phyloP scores from a whole-genome alignment of 129 eudicot species.

The Saposhnikovia divaricata region DNA sequence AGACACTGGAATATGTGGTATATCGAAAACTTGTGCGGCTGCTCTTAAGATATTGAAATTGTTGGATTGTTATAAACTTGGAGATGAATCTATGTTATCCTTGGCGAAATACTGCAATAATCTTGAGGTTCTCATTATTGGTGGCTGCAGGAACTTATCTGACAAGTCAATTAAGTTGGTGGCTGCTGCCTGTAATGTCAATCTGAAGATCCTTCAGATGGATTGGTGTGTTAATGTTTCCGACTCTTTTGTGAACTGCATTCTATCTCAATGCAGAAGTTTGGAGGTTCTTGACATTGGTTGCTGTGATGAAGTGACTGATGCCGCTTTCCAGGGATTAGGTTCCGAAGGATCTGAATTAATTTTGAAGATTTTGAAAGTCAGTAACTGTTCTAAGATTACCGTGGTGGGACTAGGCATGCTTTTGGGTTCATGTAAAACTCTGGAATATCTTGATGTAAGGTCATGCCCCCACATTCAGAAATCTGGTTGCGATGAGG shows the following conservation, averaged over 20 bases:
- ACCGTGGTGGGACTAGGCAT: no score
- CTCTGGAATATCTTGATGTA: no score
- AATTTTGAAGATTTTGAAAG: no score
- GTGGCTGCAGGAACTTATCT: conserved; percentile 78
- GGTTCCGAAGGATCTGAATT: no score
- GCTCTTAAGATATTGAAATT: conserved; percentile 63
- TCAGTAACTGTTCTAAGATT: no score
- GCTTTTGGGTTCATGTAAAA: no score
- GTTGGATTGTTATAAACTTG: conserved; percentile 75
- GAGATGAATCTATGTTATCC: conserved; percentile 53
- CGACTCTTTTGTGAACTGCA: conserved; percentile 53
- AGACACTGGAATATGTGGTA: conserved; percentile 51
- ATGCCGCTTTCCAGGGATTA: no score
- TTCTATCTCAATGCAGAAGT: conserved; percentile 49
- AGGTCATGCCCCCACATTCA: conserved; percentile 79
- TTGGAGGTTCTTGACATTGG: conserved; percentile 85
- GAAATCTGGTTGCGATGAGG: conserved; percentile 66
- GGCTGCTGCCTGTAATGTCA: conserved; percentile 35
- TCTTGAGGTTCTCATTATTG: conserved; percentile 70
- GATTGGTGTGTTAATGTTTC: conserved; percentile 89
- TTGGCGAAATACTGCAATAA: conserved; percentile 57
- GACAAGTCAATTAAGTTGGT: conserved; percentile 51
- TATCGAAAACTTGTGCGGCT: conserved; percentile 60
- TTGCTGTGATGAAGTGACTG: conserved; percentile 91
- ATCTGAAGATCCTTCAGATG: conserved; percentile 63